Percentiles rank a stretch among this genome's conserved stretches.
phyloP scores from a whole-genome alignment of 208 protist species.

The Acanthamoeba divionensis region DNA sequence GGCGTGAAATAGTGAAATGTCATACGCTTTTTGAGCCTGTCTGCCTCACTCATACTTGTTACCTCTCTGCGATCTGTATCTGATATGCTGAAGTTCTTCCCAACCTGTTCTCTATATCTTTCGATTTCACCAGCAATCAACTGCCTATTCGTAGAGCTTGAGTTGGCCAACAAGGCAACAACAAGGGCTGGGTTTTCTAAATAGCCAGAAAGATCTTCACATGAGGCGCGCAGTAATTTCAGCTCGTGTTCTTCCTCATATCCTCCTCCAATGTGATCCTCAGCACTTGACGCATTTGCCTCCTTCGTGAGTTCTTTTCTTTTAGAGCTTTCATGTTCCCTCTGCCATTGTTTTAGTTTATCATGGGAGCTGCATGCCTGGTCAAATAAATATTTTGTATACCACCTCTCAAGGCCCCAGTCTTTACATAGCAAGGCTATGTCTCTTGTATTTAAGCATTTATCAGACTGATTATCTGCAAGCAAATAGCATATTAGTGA shows the following conservation, averaged over 20 bases:
- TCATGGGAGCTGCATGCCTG: slow-evolving; percentile 2
- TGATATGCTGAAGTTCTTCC: too few relatives aligned
- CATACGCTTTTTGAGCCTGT: not conserved
- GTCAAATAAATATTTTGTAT: slow-evolving; percentile 29
- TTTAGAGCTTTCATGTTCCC: not conserved
- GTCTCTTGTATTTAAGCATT: too few relatives aligned
- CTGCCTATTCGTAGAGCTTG: too few relatives aligned
- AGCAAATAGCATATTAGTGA: too few relatives aligned
- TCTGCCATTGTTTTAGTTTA: not conserved
- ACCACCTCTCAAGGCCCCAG: slow-evolving; percentile 19
- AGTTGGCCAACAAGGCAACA: not conserved
- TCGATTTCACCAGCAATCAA: too few relatives aligned
- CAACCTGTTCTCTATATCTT: too few relatives aligned
- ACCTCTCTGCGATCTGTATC: too few relatives aligned
- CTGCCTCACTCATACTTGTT: too few relatives aligned
- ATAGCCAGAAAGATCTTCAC: not conserved
- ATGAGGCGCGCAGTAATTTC: not conserved
- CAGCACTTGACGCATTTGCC: not conserved
- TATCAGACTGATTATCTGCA: too few relatives aligned
- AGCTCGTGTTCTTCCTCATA: not conserved
- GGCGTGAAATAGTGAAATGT: not conserved
- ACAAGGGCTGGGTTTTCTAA: slow-evolving; percentile 6
- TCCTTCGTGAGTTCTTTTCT: not conserved
- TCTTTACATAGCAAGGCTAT: slow-evolving; percentile 5
- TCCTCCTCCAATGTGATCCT: not conserved